These are phyloP conservation scores for Diaporthe nobilis DNA, from an alignment of 2,329 filamentous ascomycete species.

Conservation along the genomic window DNA sequence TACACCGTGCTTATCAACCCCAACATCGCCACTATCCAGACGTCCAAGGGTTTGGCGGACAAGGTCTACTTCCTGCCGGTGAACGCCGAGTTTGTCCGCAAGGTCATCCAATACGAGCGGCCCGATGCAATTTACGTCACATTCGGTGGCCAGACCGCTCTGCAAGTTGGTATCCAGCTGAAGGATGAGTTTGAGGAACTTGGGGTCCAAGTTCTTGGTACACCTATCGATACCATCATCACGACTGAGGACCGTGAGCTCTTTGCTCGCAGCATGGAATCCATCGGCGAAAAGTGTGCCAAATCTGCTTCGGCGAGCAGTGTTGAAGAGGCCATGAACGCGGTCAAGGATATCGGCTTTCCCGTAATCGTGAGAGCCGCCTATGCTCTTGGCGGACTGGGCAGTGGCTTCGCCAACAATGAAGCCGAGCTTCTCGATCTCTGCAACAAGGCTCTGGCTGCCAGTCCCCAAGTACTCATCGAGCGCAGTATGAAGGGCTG, in stretches of 20 bases:
- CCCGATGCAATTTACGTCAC: conserved; percentile 98
- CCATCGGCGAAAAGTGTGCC: conserved; percentile 96
- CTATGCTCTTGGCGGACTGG: conserved; percentile 94
- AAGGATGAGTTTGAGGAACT: conserved; percentile 96
- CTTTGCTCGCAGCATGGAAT: conserved; percentile 98
- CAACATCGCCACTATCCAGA: conserved; percentile 99
- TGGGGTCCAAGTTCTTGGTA: conserved; percentile 94
- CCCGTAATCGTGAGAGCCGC: conserved; percentile 97
- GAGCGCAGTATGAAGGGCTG: conserved; percentile 99
- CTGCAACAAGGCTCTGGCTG: conserved; percentile 94
- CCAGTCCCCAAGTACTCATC: conserved; percentile 94
- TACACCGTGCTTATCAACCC: conserved; percentile 99
- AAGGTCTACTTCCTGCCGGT: conserved; percentile 99
- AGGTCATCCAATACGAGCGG: conserved; percentile 94
- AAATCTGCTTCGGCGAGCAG: conserved; percentile 95
- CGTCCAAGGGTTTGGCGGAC: conserved; percentile 96
- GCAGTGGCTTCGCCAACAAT: conserved; percentile 95
- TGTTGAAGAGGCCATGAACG: conserved; percentile 88
- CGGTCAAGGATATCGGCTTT: conserved; percentile 92
- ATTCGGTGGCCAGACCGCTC: conserved; percentile 96
- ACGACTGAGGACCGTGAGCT: conserved; percentile 98
- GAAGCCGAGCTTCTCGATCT: conserved; percentile 86
- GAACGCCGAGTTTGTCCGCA: conserved; percentile 96
- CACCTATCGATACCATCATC: conserved; percentile 97
- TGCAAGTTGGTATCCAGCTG: conserved; percentile 96